Conservation (phyloP, 192 early-diverging fungal species). For the Dispira simplex region DNA sequence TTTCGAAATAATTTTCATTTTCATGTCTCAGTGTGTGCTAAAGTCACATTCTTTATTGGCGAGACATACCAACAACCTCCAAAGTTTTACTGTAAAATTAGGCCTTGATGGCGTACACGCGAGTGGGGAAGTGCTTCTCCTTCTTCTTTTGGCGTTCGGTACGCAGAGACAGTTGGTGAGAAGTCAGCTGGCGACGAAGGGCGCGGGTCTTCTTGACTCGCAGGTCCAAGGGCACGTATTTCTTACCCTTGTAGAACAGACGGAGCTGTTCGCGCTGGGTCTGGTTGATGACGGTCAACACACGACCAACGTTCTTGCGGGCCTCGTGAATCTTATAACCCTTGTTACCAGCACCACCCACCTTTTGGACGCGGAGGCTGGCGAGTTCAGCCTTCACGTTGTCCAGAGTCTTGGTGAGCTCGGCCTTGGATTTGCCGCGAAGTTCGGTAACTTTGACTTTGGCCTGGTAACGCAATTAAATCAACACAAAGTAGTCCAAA, state of each 20-base stretch:
- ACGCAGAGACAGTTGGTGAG: constrained; percentile 59
- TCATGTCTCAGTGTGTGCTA: too few relatives aligned
- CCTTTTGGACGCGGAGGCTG: constrained; percentile 88
- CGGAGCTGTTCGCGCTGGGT: constrained; percentile 80
- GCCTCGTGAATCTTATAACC: constrained; percentile 60
- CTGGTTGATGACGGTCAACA: constrained; percentile 92
- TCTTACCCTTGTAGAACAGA: constrained; percentile 85
- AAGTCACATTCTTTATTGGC: not conserved
- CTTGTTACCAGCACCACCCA: constrained; percentile 51
- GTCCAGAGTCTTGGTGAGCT: constrained; percentile 82
- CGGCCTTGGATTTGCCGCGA: constrained; percentile 85
- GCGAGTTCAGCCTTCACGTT: constrained; percentile 91
- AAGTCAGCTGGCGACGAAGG: constrained; percentile 88
- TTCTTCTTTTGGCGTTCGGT: constrained; percentile 85
- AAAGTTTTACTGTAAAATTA: constrained; percentile 23
- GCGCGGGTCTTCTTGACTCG: constrained; percentile 98
- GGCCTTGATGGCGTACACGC: constrained; percentile 84
- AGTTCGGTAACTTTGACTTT: constrained; percentile 88
- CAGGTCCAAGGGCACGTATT: constrained; percentile 91
- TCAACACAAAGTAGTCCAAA: too few relatives aligned
- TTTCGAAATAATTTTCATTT: too few relatives aligned
- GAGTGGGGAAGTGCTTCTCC: constrained; percentile 73
- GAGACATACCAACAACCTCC: not conserved
- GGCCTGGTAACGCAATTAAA: constrained; percentile 29
- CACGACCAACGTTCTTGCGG: constrained; percentile 88